These are phyloP conservation scores for Artemisia tridentata DNA, from an alignment of 129 eudicot genomes.

Conservation along the genomic window DNA sequence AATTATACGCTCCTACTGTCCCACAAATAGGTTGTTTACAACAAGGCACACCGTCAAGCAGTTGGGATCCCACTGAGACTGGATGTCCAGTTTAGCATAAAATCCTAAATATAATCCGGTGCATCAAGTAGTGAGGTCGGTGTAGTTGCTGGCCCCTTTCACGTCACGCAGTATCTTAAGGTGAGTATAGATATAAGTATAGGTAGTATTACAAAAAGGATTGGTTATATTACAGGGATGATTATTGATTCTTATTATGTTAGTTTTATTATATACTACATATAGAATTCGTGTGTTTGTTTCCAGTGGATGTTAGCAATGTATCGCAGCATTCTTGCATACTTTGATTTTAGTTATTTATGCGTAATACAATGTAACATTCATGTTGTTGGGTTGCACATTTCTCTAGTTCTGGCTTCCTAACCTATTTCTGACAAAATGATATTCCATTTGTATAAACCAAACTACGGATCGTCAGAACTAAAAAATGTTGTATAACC, in stretches of 20 bases:
- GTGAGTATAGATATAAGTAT: no score
- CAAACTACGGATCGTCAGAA: not conserved
- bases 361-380: conserved; percentile 16
- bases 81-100: conserved; percentile 43
- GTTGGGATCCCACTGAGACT: conserved; percentile 48
- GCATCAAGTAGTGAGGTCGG: conserved; percentile 63
- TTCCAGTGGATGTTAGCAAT: not conserved
- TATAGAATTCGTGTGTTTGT: conserved; percentile 20
- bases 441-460: not conserved
- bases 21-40: conserved; percentile 77
- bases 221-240: conserved; percentile 32
- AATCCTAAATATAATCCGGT: conserved; percentile 14
- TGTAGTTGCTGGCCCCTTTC: conserved; percentile 52
- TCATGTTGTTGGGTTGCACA: not conserved
- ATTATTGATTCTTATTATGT: conserved; percentile 24
- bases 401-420: not conserved
- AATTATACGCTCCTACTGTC: conserved; percentile 53
- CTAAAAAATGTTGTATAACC: no score
- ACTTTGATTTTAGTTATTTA: conserved; percentile 12
- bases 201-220: no score
- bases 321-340: conserved; percentile 8
- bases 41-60: conserved; percentile 72
- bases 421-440: not conserved
- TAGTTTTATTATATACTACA: conserved; percentile 12
- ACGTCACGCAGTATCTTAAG: conserved; percentile 20